Base-by-base conservation (phyloP, 306 rosid genomes). In the Mimosa pudica region DNA sequence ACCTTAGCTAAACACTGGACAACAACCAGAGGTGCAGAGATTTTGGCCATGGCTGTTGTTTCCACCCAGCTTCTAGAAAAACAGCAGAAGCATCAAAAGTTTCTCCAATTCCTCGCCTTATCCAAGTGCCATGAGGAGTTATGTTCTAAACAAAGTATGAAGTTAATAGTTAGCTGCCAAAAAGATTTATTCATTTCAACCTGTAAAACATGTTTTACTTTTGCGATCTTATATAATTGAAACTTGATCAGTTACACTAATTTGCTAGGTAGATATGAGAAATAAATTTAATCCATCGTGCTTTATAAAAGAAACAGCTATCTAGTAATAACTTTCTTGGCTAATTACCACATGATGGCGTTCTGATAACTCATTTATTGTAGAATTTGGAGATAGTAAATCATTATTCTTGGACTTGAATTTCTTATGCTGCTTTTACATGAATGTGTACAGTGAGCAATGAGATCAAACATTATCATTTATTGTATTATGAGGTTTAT, bases 1-100 rank as follows among this genome's bases (percentile, higher is more conserved):
- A 91, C 98, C 77, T 89, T 95, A 86, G 98, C 98, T 52, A 95
- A 95, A 85, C 98, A 95, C 82, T 95, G 98, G 98, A 95, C 98
- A 74, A 92, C 97, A 81, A 95, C 95, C 47, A 86, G 97, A 83
- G 98, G 97, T 79, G 98, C 97, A 30, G 98, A 95, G 94, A 89
- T 95, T 92, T 81, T 95, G 90, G 89, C 97, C 52, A 90, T 92
- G 98, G 91, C 96, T 68, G 87, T 88, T 75, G 94, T 95, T 73
- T 89, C 92, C n/a, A 75, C 90, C 85, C 98, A 94, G 82, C 97
- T 94, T 77, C 54, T 85, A 74, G 98, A 94, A 82, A 94, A 94
- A 83, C 97, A 91, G 82, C 94, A 89, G 88, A 94, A 91, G 77
- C 98, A 88, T 82, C 85, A 85, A 66, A 91, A 90, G 67, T 92